These are phyloP conservation scores for Ascocoryne sarcoides DNA, from an alignment of 2,329 filamentous ascomycete species.

Conservation along the genomic window DNA sequence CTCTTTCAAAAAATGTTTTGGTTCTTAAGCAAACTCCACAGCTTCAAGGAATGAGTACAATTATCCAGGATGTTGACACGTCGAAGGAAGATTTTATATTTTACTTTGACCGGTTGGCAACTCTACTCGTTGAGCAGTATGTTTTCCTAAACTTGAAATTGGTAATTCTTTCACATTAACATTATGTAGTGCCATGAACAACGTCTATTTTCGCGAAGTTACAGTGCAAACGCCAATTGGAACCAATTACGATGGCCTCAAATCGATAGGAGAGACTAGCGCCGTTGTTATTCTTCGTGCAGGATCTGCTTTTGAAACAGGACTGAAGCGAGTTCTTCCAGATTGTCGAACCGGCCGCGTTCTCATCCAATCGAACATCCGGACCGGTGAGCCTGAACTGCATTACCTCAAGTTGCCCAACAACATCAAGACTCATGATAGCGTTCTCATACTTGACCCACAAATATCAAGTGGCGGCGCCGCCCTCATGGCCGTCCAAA, in stretches of 20 bases:
- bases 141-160: conserved; percentile 20
- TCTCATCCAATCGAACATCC: conserved; percentile 80
- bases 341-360: conserved; percentile 85
- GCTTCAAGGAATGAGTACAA: conserved; percentile 79
- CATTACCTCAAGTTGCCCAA: conserved; percentile 78
- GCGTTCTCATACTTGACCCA: conserved; percentile 79
- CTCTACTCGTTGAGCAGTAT: conserved; percentile 73
- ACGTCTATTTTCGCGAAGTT: conserved; percentile 57
- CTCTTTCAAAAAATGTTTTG: conserved; percentile 66
- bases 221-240: conserved; percentile 64
- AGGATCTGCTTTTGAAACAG: conserved; percentile 80
- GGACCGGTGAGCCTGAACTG: conserved; percentile 83
- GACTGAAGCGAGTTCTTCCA: conserved; percentile 80
- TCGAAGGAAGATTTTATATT: conserved; percentile 88
- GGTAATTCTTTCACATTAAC: conserved; percentile 4
- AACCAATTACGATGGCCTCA: conserved; percentile 61
- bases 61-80: conserved; percentile 73
- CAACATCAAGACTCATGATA: conserved; percentile 65
- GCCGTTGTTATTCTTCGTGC: conserved; percentile 85
- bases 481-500: conserved; percentile 86
- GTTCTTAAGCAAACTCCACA: conserved; percentile 71
- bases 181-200: conserved; percentile 59
- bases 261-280: conserved; percentile 63
- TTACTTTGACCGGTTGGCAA: conserved; percentile 85
- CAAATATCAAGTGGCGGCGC: conserved; percentile 90